Evolutionary conservation across 2,329 filamentous ascomycete species (phyloP).

Genomic region (Scolecobasidium constrictum): DNA sequence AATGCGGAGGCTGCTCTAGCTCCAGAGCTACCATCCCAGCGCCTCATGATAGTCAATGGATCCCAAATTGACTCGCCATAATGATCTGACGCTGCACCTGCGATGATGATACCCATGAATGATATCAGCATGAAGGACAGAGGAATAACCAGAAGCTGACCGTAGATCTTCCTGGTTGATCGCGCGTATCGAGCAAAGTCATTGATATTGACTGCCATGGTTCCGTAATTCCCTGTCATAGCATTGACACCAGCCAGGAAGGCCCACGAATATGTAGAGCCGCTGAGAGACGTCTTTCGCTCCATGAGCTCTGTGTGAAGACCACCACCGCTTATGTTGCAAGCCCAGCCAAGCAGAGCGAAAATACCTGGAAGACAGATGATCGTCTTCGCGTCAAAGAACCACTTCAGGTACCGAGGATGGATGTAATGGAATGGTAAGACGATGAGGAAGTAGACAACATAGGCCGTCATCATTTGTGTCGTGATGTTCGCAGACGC

Average conservation of each 20-base stretch:
- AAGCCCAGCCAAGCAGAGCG: conserved; percentile 4
- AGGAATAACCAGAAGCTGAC: conserved; percentile 16
- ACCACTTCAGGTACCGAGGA: conserved; percentile 11
- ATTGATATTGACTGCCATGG: conserved; percentile 6
- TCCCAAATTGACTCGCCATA: conserved; percentile 17
- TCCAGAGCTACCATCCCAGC: conserved; percentile 13
- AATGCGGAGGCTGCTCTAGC: conserved; percentile 17
- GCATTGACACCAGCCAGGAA: conserved; percentile 13
- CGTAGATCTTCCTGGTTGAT: conserved; percentile 14
- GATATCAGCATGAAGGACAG: conserved; percentile 15
- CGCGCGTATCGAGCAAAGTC: conserved; percentile 14
- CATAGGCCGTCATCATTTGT: conserved; percentile 28
- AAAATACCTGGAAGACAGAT: conserved; percentile 9
- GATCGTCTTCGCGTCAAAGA: conserved; percentile 11
- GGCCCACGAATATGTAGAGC: conserved; percentile 7
- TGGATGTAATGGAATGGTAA: conserved; percentile 15
- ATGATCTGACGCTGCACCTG: conserved; percentile 14
- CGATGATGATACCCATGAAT: conserved; percentile 17
- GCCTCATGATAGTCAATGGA: conserved; percentile 11
- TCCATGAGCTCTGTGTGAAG: conserved; percentile 15
- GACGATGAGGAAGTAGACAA: conserved; percentile 9
- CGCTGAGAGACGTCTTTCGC: conserved; percentile 7
- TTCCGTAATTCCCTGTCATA: conserved; percentile 10
- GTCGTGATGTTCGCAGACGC: conserved; percentile 32
- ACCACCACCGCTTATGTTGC: conserved; percentile 1